Evolutionary conservation across 1,284 basidiomycete genomes (phyloP).

Genomic region (Gastroboletus turbinatus): DNA sequence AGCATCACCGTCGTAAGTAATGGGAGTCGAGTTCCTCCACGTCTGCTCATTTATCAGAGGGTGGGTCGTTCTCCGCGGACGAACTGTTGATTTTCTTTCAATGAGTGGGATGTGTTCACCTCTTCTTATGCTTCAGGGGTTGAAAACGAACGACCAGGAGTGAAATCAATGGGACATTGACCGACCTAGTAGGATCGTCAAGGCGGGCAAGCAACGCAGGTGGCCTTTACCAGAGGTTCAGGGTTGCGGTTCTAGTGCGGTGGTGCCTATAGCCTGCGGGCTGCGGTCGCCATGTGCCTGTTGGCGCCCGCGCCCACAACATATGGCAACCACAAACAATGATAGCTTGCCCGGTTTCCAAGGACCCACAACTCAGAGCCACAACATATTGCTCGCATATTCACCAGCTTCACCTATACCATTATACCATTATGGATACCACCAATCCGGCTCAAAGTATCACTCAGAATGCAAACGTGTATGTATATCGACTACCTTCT

Average conservation of each 20-base stretch:
- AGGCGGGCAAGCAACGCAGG: background rate
- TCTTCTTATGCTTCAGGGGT: background rate
- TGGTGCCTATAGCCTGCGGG: no score
- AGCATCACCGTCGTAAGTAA: background rate
- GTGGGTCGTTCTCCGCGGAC: background rate
- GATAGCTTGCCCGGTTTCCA: constrained; percentile 1
- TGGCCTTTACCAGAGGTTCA: background rate
- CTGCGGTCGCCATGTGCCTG: background rate
- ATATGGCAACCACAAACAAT: constrained; percentile 19
- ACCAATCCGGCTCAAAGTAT: background rate
- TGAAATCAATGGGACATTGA: background rate
- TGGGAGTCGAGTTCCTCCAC: background rate
- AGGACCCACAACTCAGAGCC: constrained; percentile 7
- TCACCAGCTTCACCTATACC: background rate
- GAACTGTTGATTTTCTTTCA: background rate
- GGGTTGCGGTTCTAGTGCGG: constrained; percentile 5
- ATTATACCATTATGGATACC: constrained; percentile 2
- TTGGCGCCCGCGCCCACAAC: constrained; percentile 21
- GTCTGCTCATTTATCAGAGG: background rate
- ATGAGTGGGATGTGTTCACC: background rate
- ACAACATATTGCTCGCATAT: background rate
- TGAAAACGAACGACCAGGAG: background rate
- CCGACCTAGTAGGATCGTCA: background rate
- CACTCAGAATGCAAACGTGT: constrained; percentile 7
- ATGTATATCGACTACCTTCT: background rate